These are phyloP conservation scores for Eimeria maxima DNA, from an alignment of 169 alveolate genomes.

Conservation along the genomic window DNA sequence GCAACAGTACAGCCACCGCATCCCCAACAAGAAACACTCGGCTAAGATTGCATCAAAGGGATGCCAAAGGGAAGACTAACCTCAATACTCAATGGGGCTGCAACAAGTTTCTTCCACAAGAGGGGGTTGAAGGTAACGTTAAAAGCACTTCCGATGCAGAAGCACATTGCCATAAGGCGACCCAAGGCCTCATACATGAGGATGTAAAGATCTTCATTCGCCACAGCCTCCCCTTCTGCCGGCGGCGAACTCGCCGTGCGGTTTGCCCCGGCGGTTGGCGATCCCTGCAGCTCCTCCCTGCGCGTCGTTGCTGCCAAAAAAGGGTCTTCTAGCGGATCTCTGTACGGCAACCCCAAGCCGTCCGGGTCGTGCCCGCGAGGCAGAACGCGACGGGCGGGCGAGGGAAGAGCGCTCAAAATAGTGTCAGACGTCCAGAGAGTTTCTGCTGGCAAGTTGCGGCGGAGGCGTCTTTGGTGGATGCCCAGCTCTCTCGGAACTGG, in stretches of 20 bases:
- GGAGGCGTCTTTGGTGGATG: background rate
- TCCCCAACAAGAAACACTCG: background rate
- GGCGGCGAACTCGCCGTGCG: background rate
- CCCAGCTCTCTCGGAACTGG: background rate
- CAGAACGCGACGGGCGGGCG: constrained; percentile 45
- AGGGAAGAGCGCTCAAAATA: constrained; percentile 21
- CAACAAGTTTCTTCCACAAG: constrained; percentile 93
- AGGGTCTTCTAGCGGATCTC: constrained; percentile 31
- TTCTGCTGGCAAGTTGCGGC: constrained; percentile 15
- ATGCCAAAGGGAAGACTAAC: constrained; percentile 22
- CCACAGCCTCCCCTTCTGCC: constrained; percentile 80
- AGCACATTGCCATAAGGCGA: constrained; percentile 94
- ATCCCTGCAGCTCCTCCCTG: background rate
- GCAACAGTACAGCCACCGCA: background rate
- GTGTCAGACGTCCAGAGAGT: constrained; percentile 56
- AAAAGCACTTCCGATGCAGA: constrained; percentile 92
- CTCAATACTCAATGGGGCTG: constrained; percentile 79
- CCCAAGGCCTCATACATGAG: constrained; percentile 95
- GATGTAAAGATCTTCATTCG: constrained; percentile 85
- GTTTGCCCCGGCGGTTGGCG: background rate
- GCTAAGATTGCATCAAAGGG: background rate
- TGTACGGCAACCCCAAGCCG: background rate
- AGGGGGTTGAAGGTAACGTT: constrained; percentile 93
- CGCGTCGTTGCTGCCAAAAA: background rate
- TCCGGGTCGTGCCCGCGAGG: constrained; percentile 20